Percentiles rank a stretch among this genome's conserved stretches.
These are phyloP conservation scores for Diaporthe nobilis DNA, from an alignment of 2,329 filamentous ascomycete species.

Conservation along the genomic window DNA sequence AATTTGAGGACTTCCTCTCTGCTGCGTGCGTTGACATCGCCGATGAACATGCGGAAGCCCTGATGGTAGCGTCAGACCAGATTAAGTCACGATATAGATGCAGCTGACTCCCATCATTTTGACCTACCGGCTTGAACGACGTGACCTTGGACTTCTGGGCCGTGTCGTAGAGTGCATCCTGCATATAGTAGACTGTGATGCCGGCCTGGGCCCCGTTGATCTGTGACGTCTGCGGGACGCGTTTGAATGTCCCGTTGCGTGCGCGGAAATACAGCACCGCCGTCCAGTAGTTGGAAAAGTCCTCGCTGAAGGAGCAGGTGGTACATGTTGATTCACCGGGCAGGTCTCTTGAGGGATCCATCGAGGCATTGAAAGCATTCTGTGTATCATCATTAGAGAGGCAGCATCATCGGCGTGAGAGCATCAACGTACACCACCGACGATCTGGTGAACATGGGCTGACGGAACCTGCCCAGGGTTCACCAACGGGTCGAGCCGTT, in stretches of 20 bases:
- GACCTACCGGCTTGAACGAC: slow-evolving; percentile 54
- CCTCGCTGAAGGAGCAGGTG: slow-evolving; percentile 36
- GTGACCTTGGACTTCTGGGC: slow-evolving; percentile 46
- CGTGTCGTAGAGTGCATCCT: slow-evolving; percentile 30
- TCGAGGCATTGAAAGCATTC: slow-evolving; percentile 58
- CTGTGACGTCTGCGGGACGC: slow-evolving; percentile 36
- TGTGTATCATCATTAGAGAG: slow-evolving; percentile 2
- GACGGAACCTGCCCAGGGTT: slow-evolving; percentile 61
- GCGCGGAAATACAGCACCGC: slow-evolving; percentile 37
- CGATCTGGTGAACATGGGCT: slow-evolving; percentile 68
- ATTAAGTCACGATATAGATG: neutral
- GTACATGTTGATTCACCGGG: slow-evolving; percentile 52
- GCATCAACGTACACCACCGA: slow-evolving; percentile 54
- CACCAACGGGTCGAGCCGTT: slow-evolving; percentile 51
- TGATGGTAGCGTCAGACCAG: slow-evolving; percentile 39
- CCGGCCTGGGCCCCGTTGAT: slow-evolving; percentile 63
- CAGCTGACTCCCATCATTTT: neutral
- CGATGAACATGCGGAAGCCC: slow-evolving; percentile 60
- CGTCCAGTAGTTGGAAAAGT: slow-evolving; percentile 41
- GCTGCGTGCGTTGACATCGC: slow-evolving; percentile 53
- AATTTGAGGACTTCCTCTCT: slow-evolving; percentile 47
- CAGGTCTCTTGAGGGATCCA: slow-evolving; percentile 47
- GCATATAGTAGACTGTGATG: slow-evolving; percentile 56
- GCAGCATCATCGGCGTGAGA: neutral
- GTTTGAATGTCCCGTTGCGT: slow-evolving; percentile 37